Evolutionary conservation across 768 basidiomycete species (phyloP), one percentile per base, ranked within the genome.

Genomic region (Boletellus sp.): DNA sequence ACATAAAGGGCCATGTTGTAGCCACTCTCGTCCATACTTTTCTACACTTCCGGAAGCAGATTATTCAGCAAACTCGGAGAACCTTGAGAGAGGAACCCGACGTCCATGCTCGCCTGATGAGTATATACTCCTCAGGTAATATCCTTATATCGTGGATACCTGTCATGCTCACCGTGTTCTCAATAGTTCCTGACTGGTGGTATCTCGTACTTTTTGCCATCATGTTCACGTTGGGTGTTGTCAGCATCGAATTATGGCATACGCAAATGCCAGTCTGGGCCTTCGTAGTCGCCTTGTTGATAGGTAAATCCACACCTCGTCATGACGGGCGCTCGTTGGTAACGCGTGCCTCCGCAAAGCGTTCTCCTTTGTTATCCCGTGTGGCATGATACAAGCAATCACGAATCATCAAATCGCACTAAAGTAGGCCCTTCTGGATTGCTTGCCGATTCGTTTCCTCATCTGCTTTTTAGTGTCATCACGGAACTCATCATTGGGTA

Each of bases 31-130:
- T 62, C n/a, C 66, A 67, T 26, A 48, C 66, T 1, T 60, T 73
- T 64, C 71, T 91, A 31, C 84, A 82, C 70, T 88, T 84, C 72
- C 80, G 88, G 63, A 86, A 85, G 61, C 86, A 88, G 65, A 87
- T 92, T 50, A 83, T 83, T 76, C 72, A 71, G 4, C 87, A 89
- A 65, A 70, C 81, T 17, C 81, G 86, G 41, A 77, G 83, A 47
- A 76, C 87, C 4, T 76, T 87, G 65, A 66, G 77, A 42, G 91
- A 92, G 58, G 85, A 89, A 59, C 85, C 87, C 0, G 90, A 93
- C 70, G 80, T 93, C 52, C 90, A 93, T 58, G 87, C 87, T 17
- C 79, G 88, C 12, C 73, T 93, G 33, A 93, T 93, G 91, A 72
- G 77, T 12, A 69, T 70, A 42, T 94, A 94, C 62, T 74, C 72